Evolutionary conservation across 495 filamentous ascomycete genomes (phyloP), one percentile per base, ranked within the genome.

Genomic region (Astrothelium subdiscretum): DNA sequence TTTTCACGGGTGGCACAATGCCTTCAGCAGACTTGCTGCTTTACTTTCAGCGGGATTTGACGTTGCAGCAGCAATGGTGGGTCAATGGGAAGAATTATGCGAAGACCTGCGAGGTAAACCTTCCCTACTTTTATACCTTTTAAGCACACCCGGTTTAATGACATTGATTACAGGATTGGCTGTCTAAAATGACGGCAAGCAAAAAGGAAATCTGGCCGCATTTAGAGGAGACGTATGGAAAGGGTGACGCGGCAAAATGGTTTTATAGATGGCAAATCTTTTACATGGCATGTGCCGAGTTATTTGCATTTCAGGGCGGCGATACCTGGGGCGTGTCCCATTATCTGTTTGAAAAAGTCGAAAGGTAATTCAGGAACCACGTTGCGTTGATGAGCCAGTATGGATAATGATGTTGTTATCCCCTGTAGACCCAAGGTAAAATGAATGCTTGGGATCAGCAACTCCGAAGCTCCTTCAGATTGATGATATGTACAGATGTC

Each of bases 1-100:
- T 88, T 71, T 88, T 88, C 69, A 83, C 82, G 8, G 85, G 85
- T 22, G 85, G 85, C 2, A 87, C 83, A 2, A 88, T 88, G 85
- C 82, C 79, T 5, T 82, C 78, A 24, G 78, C 81, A n/a, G 85
- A 87, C 68, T 66, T 88, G 59, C 73, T 87, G 32, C 73, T 83
- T 26, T 85, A 81, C 66, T 87, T 87, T 65, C 85, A 87, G 73
- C 68, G 69, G n/a, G 79, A 87, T 66, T 66, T 87, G 62, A 77
- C 68, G 26, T 64, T 88, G 32, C 61, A 76, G 71, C 75, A 79
- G 43, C 80, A 85, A 65, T 87, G 85, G 85, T 87, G 83, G 82
- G 75, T 88, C 13, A 81, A 72, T 59, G 85, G 85, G 20, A 77
- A 74, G 63, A 78, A 87, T 66, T 87, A 87, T 70, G 82, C 83